These are phyloP conservation scores for Aspergillus fischeri DNA, from an alignment of 2,329 filamentous ascomycete species.

Conservation along the genomic window DNA sequence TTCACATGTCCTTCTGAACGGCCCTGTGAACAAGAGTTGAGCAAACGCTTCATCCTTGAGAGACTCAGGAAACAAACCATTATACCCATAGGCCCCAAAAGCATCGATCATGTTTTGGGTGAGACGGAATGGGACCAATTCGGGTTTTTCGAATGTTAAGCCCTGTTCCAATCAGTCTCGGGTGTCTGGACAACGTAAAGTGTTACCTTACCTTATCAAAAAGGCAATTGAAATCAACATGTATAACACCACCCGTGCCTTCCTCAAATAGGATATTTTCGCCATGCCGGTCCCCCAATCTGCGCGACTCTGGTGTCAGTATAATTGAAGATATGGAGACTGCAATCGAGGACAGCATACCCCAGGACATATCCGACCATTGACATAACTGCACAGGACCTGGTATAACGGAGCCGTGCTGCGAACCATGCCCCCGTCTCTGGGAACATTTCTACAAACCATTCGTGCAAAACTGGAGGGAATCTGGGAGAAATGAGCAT, in stretches of 20 bases:
- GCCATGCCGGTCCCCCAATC: slow-evolving; percentile 88
- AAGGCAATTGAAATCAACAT: slow-evolving; percentile 99
- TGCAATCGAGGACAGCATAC: slow-evolving; percentile 20
- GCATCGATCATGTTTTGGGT: slow-evolving; percentile 99
- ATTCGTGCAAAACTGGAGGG: slow-evolving; percentile 79
- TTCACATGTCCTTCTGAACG: slow-evolving; percentile 87
- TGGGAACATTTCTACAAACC: slow-evolving; percentile 94
- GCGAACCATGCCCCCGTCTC: slow-evolving; percentile 90
- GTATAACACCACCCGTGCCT: slow-evolving; percentile 86
- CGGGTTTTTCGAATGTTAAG: slow-evolving; percentile 88
- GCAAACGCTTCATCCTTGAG: not conserved
- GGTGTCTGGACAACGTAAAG: not conserved
- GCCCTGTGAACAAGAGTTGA: slow-evolving; percentile 44
- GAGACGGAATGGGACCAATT: slow-evolving; percentile 90
- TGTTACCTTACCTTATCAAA: slow-evolving; percentile 69
- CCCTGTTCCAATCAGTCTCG: slow-evolving; percentile 45
- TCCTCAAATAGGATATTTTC: slow-evolving; percentile 97
- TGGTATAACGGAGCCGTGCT: slow-evolving; percentile 81
- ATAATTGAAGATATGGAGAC: not conserved
- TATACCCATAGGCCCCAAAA: slow-evolving; percentile 91
- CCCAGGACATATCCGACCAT: slow-evolving; percentile 95
- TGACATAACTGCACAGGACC: slow-evolving; percentile 97
- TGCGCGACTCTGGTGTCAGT: slow-evolving; percentile 16
- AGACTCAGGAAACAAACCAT: slow-evolving; percentile 46
- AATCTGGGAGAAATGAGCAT: slow-evolving; percentile 50